A percentile compares a stretch with the other conserved stretches of the same genome.
Conservation (phyloP, 2,329 filamentous ascomycete genomes). For the Phaeosphaeriaceae sp. region DNA sequence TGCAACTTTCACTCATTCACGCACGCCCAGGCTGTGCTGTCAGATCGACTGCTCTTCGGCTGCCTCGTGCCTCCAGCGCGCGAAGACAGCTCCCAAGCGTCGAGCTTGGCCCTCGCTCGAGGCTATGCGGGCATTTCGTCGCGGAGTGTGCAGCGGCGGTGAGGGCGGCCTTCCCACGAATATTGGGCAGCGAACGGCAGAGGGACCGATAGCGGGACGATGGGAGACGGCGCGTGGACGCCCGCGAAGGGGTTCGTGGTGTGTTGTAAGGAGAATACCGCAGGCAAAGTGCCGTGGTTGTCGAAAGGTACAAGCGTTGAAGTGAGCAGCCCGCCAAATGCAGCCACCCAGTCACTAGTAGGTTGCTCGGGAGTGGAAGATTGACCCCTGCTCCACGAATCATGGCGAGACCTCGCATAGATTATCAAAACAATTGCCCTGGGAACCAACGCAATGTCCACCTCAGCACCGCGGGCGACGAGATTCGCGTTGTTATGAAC, state of each 20-base stretch:
- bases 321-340: constrained; percentile 8
- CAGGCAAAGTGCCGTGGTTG: constrained; percentile 2
- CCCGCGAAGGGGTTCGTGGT: constrained; percentile 2
- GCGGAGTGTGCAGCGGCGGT: constrained; percentile 19
- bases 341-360: constrained; percentile 1
- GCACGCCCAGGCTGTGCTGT: neutral
- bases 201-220: constrained; percentile 3
- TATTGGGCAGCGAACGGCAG: constrained; percentile 2
- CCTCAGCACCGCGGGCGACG: neutral
- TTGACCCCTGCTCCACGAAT: constrained; percentile 11
- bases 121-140: constrained; percentile 38
- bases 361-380: neutral
- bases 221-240: neutral
- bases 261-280: constrained; percentile 3
- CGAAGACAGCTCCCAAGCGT: constrained; percentile 32
- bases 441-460: constrained; percentile 21
- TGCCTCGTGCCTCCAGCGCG: constrained; percentile 7
- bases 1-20: neutral
- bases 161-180: constrained; percentile 7
- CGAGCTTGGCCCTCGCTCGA: constrained; percentile 32
- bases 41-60: neutral
- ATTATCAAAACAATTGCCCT: constrained; percentile 25
- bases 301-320: constrained; percentile 6
- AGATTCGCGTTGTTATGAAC: neutral
- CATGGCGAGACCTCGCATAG: constrained; percentile 3